Percentiles rank a stretch among this genome's conserved stretches.
Conservation (phyloP, 306 rosid genomes). For the Quercus ilex region DNA sequence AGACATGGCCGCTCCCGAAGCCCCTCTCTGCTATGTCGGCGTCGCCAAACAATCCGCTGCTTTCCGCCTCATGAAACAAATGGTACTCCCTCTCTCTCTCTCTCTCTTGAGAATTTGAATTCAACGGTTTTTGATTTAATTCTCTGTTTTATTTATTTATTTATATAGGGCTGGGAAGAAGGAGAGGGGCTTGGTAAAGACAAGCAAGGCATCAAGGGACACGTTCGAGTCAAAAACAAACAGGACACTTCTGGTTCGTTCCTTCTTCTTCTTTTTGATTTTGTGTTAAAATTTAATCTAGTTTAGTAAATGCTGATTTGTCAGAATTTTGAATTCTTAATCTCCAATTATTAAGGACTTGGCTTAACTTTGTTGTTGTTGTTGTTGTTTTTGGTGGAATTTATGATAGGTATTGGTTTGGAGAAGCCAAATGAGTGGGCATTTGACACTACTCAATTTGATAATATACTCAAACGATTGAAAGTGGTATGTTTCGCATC, state of each 20-base stretch:
- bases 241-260: conserved; percentile 77
- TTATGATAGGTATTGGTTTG: conserved; percentile 59
- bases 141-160: not conserved
- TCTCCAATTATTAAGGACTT: not conserved
- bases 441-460: conserved; percentile 87
- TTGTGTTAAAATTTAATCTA: not conserved
- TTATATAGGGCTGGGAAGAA: conserved; percentile 94
- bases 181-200: conserved; percentile 98
- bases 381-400: not conserved
- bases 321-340: not conserved
- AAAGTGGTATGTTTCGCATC: conserved; percentile 63
- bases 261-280: not conserved
- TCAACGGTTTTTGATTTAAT: not conserved
- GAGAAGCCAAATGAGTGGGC: conserved; percentile 97
- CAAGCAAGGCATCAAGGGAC: conserved; percentile 89
- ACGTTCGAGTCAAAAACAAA: conserved; percentile 77
- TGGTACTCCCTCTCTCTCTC: conserved; percentile 40
- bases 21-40: conserved; percentile 86
- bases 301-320: not conserved
- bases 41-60: conserved; percentile 88
- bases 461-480: conserved; percentile 82
- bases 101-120: not conserved
- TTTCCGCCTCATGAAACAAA: conserved; percentile 96
- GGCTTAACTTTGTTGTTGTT: not conserved
- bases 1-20: conserved; percentile 90